Base-by-base conservation (phyloP, 2,329 filamentous ascomycete species). In the Aspergillus vadensis region DNA sequence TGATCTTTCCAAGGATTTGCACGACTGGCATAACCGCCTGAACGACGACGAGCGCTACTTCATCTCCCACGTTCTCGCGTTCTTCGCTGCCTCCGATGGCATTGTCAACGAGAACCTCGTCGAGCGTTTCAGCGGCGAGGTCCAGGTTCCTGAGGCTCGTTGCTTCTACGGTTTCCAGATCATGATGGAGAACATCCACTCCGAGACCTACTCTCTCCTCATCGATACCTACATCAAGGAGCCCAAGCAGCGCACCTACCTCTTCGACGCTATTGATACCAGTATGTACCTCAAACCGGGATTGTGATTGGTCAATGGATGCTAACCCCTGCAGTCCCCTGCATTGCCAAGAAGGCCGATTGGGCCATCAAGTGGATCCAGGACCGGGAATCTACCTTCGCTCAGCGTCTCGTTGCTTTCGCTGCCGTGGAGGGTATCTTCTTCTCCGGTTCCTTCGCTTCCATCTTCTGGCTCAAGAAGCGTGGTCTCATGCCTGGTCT, bases 131-230 rank as follows among this genome's bases (percentile, higher is more conserved):
- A 96, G 91, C 73, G 89, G 87, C 67, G 95, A 99, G 81, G 94
- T 99, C 30, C 95, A 99, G 82, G 88, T 98, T 61, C 94, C 95
- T 10, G 95, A 99, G 82, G 95, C 95, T 66, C 92, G 95, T 73
- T 99, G 95, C 88, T 99, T 99, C 86, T 99, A 99, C 80, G 95
- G 95, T 67, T 99, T 99, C 87, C 95, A 99, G 84, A 98, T 98
- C 83, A 99, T 99, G 95, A 98, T 99, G 91, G 95, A 99, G 86
- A 99, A 99, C 83, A 97, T 99, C 74, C 95, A 99, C 86, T 97
- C 95, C 15, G 95, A 99, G 84, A 99, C 95, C 57, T 99, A 99
- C 86, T 98, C 94, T 19, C 89, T 99, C 38, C 88, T 99, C 76
- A 99, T 99, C 77, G 95, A 99, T 79, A 97, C 94, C 65, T 99